These are phyloP conservation scores for Macrophomina tecta DNA, from an alignment of 2,329 filamentous ascomycete genomes.

Conservation along the genomic window DNA sequence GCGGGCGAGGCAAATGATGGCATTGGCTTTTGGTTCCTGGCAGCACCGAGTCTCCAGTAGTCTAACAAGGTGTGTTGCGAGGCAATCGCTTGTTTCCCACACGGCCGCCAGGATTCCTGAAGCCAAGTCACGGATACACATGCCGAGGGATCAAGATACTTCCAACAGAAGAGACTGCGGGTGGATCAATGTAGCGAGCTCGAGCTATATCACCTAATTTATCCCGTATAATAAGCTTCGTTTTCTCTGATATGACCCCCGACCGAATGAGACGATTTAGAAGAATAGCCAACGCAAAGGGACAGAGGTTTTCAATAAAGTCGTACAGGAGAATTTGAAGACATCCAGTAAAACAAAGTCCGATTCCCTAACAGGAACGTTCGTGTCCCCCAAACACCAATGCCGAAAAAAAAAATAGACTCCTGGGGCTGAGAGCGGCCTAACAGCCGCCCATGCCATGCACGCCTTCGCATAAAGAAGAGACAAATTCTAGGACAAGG, in stretches of 20 bases:
- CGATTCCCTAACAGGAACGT: slow-evolving; percentile 13
- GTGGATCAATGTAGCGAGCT: not conserved
- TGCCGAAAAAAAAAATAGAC: slow-evolving; percentile 17
- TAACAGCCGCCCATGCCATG: slow-evolving; percentile 21
- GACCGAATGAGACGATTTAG: not conserved
- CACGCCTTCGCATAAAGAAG: slow-evolving; percentile 19
- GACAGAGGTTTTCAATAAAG: slow-evolving; percentile 12
- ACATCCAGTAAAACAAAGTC: slow-evolving; percentile 8
- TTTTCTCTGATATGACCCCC: slow-evolving; percentile 8
- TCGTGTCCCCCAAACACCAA: slow-evolving; percentile 9
- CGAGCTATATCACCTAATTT: not conserved
- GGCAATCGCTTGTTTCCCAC: too few species aligned
- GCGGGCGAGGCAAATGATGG: slow-evolving; percentile 2
- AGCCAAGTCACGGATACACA: too few species aligned
- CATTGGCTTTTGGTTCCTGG: not conserved
- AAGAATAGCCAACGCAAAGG: not conserved
- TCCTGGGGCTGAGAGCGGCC: slow-evolving; percentile 12
- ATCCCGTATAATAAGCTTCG: not conserved
- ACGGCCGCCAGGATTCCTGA: too few species aligned
- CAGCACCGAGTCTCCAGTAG: not conserved
- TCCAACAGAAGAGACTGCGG: too few species aligned
- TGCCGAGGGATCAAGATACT: not conserved
- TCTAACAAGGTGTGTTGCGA: too few species aligned
- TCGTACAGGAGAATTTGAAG: slow-evolving; percentile 17
- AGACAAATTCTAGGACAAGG: slow-evolving; percentile 17